phyloP scores from a whole-genome alignment of 2,329 filamentous ascomycete genomes.

The Gnomoniopsis sp. region DNA sequence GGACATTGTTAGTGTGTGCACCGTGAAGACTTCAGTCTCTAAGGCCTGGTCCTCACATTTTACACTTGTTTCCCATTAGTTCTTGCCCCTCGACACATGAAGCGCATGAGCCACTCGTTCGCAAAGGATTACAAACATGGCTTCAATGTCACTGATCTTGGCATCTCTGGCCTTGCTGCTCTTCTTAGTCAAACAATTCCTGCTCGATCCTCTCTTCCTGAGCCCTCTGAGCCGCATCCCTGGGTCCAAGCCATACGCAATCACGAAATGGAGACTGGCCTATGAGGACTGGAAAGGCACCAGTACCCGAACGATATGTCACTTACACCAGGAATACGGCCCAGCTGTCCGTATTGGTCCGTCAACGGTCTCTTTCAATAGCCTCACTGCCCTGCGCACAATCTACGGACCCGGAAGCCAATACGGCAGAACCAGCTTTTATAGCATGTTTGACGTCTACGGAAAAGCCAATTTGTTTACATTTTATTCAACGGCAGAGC shows the following conservation, averaged over 20 bases:
- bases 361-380: slow-evolving; percentile 40
- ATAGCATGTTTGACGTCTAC: slow-evolving; percentile 54
- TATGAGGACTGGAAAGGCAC: slow-evolving; percentile 40
- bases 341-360: slow-evolving; percentile 44
- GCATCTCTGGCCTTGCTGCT: background rate
- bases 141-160: background rate
- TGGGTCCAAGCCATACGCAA: slow-evolving; percentile 36
- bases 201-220: background rate
- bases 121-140: background rate
- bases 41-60: too few relatives aligned
- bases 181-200: background rate
- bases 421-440: slow-evolving; percentile 48
- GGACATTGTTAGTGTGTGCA: too few relatives aligned
- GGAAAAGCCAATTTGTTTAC: slow-evolving; percentile 51
- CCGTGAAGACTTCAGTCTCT: too few relatives aligned
- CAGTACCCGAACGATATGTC: slow-evolving; percentile 37
- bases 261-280: slow-evolving; percentile 43
- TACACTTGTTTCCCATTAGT: background rate
- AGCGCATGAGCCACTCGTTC: background rate
- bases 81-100: background rate
- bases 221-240: slow-evolving; percentile 26
- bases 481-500: slow-evolving; percentile 38
- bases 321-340: slow-evolving; percentile 43
- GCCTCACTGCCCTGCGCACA: slow-evolving; percentile 41
- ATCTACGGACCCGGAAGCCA: slow-evolving; percentile 53